These are phyloP conservation scores for Herpetospermum pedunculosum DNA, from an alignment of 306 rosid genomes.

Conservation along the genomic window DNA sequence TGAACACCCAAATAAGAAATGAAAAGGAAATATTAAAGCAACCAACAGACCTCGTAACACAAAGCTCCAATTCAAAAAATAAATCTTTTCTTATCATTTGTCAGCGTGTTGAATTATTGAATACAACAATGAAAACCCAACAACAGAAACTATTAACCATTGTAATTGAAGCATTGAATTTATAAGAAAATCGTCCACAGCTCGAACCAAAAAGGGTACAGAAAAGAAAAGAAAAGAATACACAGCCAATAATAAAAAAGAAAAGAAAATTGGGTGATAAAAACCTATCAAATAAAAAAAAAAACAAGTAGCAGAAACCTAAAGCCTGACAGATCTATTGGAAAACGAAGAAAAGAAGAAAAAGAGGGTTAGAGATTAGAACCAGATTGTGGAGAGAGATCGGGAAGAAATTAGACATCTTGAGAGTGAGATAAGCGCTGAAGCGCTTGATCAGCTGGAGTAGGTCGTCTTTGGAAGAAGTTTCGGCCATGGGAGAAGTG, in stretches of 20 bases:
- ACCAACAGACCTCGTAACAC: no score
- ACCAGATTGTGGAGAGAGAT: conserved; percentile 58
- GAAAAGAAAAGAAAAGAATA: background rate
- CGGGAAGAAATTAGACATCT: conserved; percentile 56
- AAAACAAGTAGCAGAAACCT: background rate
- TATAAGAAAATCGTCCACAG: background rate
- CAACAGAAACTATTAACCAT: background rate
- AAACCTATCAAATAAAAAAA: background rate
- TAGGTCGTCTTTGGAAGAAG: conserved; percentile 68
- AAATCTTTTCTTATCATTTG: no score
- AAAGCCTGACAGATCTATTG: conserved; percentile 3
- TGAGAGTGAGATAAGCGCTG: conserved; percentile 62
- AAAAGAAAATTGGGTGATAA: background rate
- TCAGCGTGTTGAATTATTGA: background rate
- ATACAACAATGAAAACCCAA: background rate
- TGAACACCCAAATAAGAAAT: background rate
- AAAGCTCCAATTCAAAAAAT: background rate
- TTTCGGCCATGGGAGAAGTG: conserved; percentile 27
- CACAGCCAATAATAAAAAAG: background rate
- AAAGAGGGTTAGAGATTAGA: background rate
- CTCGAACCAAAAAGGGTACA: background rate
- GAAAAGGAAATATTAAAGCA: no score
- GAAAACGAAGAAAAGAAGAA: background rate
- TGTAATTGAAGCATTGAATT: background rate
- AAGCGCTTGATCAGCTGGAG: conserved; percentile 67